These are phyloP conservation scores for Sclerotiophoma versabilis DNA, from an alignment of 2,329 filamentous ascomycete species.

Conservation along the genomic window DNA sequence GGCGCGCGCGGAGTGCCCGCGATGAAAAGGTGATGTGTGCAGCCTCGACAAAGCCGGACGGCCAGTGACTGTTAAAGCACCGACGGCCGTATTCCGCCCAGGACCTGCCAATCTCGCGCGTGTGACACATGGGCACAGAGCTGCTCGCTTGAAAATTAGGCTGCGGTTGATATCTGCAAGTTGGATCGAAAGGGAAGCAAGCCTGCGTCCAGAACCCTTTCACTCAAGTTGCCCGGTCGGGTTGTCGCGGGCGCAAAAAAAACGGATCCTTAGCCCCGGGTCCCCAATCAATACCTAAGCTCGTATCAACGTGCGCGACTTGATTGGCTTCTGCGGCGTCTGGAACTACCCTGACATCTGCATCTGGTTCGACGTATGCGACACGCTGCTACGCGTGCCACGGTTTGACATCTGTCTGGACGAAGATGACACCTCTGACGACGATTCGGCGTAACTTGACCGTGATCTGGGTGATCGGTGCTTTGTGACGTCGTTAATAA, in stretches of 20 bases:
- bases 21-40: conserved; percentile 20
- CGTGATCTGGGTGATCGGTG: conserved; percentile 14
- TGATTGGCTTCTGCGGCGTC: conserved; percentile 13
- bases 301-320: conserved; percentile 18
- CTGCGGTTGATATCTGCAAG: conserved; percentile 15
- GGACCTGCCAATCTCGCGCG: conserved; percentile 15
- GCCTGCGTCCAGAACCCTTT: conserved; percentile 17
- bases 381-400: conserved; percentile 20
- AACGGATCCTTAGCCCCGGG: conserved; percentile 11
- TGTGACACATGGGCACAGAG: conserved; percentile 23
- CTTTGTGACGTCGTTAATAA: conserved; percentile 23
- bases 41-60: conserved; percentile 25
- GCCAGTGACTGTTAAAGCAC: conserved; percentile 25
- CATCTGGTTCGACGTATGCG: conserved; percentile 11
- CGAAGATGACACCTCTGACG: conserved; percentile 13
- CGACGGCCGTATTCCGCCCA: conserved; percentile 15
- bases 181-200: conserved; percentile 13
- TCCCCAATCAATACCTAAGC: conserved; percentile 10
- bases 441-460: conserved; percentile 15
- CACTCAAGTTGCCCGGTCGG: conserved; percentile 19
- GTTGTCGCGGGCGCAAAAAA: conserved; percentile 12
- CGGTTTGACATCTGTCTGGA: conserved; percentile 19
- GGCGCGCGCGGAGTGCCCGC: conserved; percentile 26
- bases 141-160: conserved; percentile 14
- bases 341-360: conserved; percentile 11